These are phyloP conservation scores for Ehretia macrophylla DNA, from an alignment of 257 asterid genomes.

Conservation along the genomic window DNA sequence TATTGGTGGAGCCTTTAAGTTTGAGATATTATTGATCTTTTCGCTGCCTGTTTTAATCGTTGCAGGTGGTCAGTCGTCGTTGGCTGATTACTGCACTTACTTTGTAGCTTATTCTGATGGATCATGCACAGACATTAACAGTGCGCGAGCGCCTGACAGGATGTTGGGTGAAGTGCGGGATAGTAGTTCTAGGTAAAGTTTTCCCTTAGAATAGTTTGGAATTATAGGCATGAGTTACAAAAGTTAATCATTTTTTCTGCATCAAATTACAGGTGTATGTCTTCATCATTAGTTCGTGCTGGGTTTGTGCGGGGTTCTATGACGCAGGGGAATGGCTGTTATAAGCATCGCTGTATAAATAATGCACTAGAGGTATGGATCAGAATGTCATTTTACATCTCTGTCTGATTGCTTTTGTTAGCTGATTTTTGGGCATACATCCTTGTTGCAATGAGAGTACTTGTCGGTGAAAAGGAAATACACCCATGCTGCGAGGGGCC, in stretches of 20 bases:
- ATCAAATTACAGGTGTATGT: conserved; percentile 65
- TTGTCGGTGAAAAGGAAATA: no score
- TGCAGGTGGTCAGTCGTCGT: conserved; percentile 97
- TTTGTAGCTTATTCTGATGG: conserved; percentile 98
- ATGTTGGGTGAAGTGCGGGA: conserved; percentile 99
- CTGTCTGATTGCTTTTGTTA: not conserved
- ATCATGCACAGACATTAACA: conserved; percentile 89
- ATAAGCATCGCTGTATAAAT: conserved; percentile 76
- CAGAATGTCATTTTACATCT: conserved; percentile 1
- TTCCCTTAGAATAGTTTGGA: not conserved
- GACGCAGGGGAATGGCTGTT: conserved; percentile 91
- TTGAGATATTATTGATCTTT: not conserved
- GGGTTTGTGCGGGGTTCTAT: conserved; percentile 92
- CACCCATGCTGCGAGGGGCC: no score
- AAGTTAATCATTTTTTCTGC: conserved; percentile 2
- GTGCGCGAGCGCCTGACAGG: conserved; percentile 95
- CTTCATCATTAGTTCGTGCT: conserved; percentile 79
- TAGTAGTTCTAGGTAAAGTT: conserved; percentile 66
- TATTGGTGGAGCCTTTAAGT: not conserved
- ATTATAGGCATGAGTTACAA: not conserved
- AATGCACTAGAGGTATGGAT: conserved; percentile 66
- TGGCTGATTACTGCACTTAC: conserved; percentile 98
- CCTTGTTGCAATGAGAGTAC: no score
- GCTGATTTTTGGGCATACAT: not conserved
- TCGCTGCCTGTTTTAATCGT: not conserved